phyloP scores from a whole-genome alignment of 164 flowering plant species.

The Piper longum region DNA sequence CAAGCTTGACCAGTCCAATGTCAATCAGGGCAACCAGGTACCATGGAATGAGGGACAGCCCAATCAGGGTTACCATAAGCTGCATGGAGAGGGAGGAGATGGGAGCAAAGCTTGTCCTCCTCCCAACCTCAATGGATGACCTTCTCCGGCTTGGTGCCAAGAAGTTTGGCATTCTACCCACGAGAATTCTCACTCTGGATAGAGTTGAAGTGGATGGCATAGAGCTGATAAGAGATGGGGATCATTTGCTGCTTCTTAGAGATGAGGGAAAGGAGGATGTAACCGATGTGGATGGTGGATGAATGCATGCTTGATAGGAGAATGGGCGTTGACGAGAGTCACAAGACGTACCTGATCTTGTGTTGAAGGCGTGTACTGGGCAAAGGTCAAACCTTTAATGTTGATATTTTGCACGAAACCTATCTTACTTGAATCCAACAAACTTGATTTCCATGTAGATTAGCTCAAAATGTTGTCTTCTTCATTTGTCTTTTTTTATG shows the following conservation, averaged over 20 bases:
- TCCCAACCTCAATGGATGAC: constrained; percentile 47
- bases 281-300: neutral
- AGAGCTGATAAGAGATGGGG: constrained; percentile 67
- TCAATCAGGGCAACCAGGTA: constrained; percentile 3
- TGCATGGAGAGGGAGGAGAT: constrained; percentile 39
- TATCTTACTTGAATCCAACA: too few relatives aligned
- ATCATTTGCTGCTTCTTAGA: constrained; percentile 44
- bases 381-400: neutral
- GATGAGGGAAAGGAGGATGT: constrained; percentile 6
- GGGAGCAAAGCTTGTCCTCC: constrained; percentile 40
- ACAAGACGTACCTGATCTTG: neutral
- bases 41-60: constrained; percentile 1
- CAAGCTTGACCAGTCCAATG: constrained; percentile 16
- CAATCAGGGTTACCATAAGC: constrained; percentile 43
- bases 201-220: constrained; percentile 62
- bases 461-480: too few relatives aligned
- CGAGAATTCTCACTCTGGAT: constrained; percentile 35
- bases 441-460: too few relatives aligned
- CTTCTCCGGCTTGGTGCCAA: constrained; percentile 36
- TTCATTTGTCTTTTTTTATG: too few relatives aligned
- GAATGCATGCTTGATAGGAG: neutral
- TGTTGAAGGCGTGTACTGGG: neutral
- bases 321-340: neutral
- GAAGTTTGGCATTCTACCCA: constrained; percentile 35
- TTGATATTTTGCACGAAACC: too few relatives aligned